A percentile compares a stretch with the other conserved stretches of the same genome.
Evolutionary conservation across 495 filamentous ascomycete species (phyloP).

Genomic region (Evansstolkia leycettana): DNA sequence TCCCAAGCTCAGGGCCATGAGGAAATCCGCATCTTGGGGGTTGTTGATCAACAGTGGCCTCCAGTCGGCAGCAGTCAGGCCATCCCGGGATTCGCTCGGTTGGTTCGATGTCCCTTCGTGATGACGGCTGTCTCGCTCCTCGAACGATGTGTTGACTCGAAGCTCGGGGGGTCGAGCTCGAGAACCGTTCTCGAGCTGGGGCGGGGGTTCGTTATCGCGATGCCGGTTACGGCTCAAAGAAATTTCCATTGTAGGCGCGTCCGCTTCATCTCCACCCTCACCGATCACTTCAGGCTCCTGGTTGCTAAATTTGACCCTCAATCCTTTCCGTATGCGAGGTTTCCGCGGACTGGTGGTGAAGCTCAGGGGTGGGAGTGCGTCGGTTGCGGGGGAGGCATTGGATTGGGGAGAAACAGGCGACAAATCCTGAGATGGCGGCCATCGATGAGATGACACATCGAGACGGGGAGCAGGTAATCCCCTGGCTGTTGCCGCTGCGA

Average conservation of each 20-base stretch:
- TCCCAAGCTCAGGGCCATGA: slow-evolving; percentile 21
- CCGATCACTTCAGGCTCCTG: slow-evolving; percentile 66
- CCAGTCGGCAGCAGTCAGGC: slow-evolving; percentile 9
- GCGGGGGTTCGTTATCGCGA: slow-evolving; percentile 14
- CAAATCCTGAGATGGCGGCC: slow-evolving; percentile 16
- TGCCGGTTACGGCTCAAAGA: slow-evolving; percentile 36
- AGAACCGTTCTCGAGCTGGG: neutral
- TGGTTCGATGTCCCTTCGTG: slow-evolving; percentile 3
- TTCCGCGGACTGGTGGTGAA: slow-evolving; percentile 13
- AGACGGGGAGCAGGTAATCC: slow-evolving; percentile 8
- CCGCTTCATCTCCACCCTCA: slow-evolving; percentile 74
- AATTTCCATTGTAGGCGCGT: slow-evolving; percentile 55
- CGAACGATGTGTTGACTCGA: slow-evolving; percentile 29
- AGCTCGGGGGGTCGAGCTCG: slow-evolving; percentile 10
- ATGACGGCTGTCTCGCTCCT: slow-evolving; percentile 10
- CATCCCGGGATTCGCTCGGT: slow-evolving; percentile 7
- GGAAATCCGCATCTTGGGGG: slow-evolving; percentile 25
- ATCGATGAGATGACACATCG: slow-evolving; percentile 11
- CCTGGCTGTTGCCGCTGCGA: slow-evolving; percentile 8
- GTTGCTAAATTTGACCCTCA: slow-evolving; percentile 60
- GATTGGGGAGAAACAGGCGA: slow-evolving; percentile 8
- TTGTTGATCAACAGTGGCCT: slow-evolving; percentile 19
- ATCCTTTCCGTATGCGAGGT: slow-evolving; percentile 41
- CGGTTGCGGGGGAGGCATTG: slow-evolving; percentile 9
- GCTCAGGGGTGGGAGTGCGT: slow-evolving; percentile 4